Evolutionary conservation across 148 eudicot genomes (phyloP).

Genomic region (Rhododendron ferrugineum): DNA sequence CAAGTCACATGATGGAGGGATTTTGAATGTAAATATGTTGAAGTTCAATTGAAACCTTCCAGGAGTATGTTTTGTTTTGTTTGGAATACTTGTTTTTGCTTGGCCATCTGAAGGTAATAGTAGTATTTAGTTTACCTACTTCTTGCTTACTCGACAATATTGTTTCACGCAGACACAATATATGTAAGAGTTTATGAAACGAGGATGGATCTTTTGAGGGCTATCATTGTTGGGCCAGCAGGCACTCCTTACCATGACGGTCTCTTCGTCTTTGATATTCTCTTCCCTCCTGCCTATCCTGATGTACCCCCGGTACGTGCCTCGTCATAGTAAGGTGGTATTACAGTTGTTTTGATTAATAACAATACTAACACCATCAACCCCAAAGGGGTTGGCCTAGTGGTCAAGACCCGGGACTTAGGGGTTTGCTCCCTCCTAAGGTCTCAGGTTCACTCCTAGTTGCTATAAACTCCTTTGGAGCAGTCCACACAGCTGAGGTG

Average conservation of each 20-base stretch:
- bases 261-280: constrained; percentile 62
- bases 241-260: constrained; percentile 95
- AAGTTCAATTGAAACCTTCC: not conserved
- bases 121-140: not conserved
- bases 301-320: constrained; percentile 56
- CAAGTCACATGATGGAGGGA: not conserved
- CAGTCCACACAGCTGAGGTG: not conserved
- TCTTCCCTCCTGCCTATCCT: constrained; percentile 68
- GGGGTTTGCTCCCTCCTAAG: not conserved
- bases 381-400: not conserved
- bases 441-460: not conserved
- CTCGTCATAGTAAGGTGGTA: not conserved
- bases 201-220: constrained; percentile 79
- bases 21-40: not conserved
- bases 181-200: constrained; percentile 65
- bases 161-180: constrained; percentile 40
- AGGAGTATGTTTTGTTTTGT: not conserved
- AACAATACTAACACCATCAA: not conserved
- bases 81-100: not conserved
- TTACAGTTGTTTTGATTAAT: not conserved
- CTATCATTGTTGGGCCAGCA: constrained; percentile 62
- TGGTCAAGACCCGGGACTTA: not conserved
- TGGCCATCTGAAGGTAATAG: not conserved
- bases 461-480: not conserved
- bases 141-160: not conserved